Base-by-base conservation (phyloP, 176 grass and related monocot species). In the Pontederia paniculata region DNA sequence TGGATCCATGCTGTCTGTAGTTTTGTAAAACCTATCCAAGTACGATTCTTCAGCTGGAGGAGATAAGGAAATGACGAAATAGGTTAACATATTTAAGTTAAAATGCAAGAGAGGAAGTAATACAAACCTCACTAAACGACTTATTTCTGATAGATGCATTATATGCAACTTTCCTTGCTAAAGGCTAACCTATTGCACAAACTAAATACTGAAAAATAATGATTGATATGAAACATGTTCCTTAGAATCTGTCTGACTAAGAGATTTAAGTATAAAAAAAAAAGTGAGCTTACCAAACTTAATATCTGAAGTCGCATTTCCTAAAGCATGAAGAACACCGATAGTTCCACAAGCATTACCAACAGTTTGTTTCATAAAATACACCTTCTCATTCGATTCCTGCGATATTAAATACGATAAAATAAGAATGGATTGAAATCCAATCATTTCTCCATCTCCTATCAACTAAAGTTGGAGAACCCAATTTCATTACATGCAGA, bases 271-370 rank as follows among this genome's bases (percentile, higher is more conserved):
- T 18, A 9, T n/a, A 4, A 12, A n/a, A 17, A 9, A 14, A 20
- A 28, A 15, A 12, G 6, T 53, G 19, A 2, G 48, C 68, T 58
- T 79, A 95, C 90, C 73, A 68, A 89, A 74, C 22, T 78, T 89
- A 58, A 89, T 95, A 70, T 51, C 61, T 53, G 85, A 81, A 20
- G 52, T 55, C 44, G 73, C 81, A 81, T 95, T 95, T 45, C 85
- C 85, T 53, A 89, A 14, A 46, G 90, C 82, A 95, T 95, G 85
- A 78, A 95, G 84, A 68, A 95, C 68, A 57, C 90, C 85, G 67
- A 95, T 72, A 66, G 90, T 95, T 66, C 90, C 90, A 64, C 90
- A 95, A 50, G 90, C 85, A 57, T 95, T 95, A 25, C 73, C 79
- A 55, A 95, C 23, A 25, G 85, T 95, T 84, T 95, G 90, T 44